phyloP scores from a whole-genome alignment of 176 grass and related monocot genomes.

The Panicum miliaceum region DNA sequence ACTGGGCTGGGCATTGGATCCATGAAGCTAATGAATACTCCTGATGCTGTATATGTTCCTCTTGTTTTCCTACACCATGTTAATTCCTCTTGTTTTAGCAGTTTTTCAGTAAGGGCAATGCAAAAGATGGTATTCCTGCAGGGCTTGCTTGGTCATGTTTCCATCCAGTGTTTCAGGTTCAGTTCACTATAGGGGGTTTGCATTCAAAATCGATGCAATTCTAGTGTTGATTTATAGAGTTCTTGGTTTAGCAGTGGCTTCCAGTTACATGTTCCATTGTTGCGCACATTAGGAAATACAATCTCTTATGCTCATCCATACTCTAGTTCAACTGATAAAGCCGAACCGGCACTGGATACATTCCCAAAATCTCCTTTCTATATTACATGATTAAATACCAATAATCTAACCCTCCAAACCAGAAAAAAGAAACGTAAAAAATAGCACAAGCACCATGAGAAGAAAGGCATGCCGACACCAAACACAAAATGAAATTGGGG shows the following conservation, averaged over 20 bases:
- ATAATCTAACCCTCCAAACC: neutral
- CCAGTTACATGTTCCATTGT: neutral
- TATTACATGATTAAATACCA: constrained; percentile 33
- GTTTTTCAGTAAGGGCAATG: neutral
- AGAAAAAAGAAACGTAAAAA: constrained; percentile 10
- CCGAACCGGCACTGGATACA: neutral
- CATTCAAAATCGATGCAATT: neutral
- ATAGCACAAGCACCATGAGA: constrained; percentile 11
- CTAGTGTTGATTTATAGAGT: neutral
- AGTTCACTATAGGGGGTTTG: neutral
- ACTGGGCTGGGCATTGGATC: neutral
- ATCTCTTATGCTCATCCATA: constrained; percentile 20
- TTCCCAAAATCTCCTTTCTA: constrained; percentile 24
- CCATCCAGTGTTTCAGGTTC: neutral
- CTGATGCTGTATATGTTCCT: neutral
- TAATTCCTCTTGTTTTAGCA: neutral
- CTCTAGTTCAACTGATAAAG: neutral
- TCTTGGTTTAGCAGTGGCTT: neutral
- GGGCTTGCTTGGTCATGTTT: neutral
- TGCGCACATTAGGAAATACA: neutral
- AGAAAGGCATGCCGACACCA: constrained; percentile 38
- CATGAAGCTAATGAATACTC: neutral
- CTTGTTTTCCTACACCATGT: neutral
- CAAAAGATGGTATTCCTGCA: neutral
- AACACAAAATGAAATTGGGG: neutral